Percentiles rank a stretch among this genome's conserved stretches.
Evolutionary conservation across 2,329 filamentous ascomycete genomes (phyloP).

Genomic region (Cladophialophora carrionii): DNA sequence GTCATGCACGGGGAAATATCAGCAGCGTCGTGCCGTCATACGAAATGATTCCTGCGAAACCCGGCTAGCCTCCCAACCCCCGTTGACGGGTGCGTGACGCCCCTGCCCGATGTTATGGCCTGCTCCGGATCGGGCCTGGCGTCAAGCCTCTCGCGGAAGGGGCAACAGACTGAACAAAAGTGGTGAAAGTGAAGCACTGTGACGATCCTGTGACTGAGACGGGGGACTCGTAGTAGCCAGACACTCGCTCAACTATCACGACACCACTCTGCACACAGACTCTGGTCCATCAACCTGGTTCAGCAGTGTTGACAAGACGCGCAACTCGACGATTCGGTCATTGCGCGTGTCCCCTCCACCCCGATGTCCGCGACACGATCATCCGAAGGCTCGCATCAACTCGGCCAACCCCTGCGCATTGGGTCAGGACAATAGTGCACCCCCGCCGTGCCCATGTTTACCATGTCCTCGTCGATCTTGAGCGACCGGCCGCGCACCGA

Average conservation of each 20-base stretch:
- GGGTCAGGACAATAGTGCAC: constrained; percentile 5
- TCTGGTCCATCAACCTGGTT: neutral
- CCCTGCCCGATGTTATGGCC: constrained; percentile 3
- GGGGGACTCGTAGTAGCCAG: no score
- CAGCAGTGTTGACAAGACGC: constrained; percentile 12
- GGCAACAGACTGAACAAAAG: neutral
- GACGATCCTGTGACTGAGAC: neutral
- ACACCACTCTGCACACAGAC: neutral
- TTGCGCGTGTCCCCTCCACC: constrained; percentile 19
- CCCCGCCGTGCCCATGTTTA: neutral
- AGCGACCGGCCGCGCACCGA: constrained; percentile 25
- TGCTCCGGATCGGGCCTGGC: neutral
- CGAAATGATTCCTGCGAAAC: neutral
- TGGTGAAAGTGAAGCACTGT: neutral
- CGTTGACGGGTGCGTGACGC: neutral
- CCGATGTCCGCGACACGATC: constrained; percentile 29
- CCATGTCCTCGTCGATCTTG: constrained; percentile 33
- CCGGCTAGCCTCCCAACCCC: no score
- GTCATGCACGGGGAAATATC: neutral
- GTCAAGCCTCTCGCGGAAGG: neutral
- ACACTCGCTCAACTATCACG: neutral
- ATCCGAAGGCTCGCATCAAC: constrained; percentile 25
- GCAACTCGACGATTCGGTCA: constrained; percentile 15
- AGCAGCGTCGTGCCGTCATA: neutral
- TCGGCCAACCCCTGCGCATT: constrained; percentile 24